Evolutionary conservation across 2,329 filamentous ascomycete genomes (phyloP).

Genomic region (Seiridium cupressi): DNA sequence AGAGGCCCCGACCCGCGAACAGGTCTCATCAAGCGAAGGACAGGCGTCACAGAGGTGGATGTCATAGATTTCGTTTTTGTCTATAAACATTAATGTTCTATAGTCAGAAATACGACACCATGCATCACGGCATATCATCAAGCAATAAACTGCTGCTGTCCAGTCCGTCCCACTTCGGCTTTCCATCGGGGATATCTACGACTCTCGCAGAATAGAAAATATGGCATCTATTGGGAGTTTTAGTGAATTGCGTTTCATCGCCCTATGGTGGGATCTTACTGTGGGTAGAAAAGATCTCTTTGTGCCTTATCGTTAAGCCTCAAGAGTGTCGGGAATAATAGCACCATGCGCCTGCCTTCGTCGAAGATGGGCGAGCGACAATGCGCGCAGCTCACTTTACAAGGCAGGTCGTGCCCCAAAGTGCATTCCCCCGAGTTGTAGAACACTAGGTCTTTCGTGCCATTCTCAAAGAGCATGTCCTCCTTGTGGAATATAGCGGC

Average conservation of each 20-base stretch:
- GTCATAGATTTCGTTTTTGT: no score
- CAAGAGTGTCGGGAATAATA: constrained; percentile 75
- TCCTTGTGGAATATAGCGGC: constrained; percentile 83
- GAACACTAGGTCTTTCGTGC: constrained; percentile 64
- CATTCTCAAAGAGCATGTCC: constrained; percentile 66
- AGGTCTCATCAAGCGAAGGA: no score
- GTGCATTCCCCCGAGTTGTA: constrained; percentile 65
- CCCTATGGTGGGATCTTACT: constrained; percentile 35
- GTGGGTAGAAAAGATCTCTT: constrained; percentile 62
- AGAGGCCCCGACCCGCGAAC: no score
- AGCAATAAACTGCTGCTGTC: constrained; percentile 31
- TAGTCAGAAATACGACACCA: neutral
- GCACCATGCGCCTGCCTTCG: constrained; percentile 79
- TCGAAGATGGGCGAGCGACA: constrained; percentile 84
- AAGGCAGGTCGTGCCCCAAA: constrained; percentile 68
- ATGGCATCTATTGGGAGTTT: constrained; percentile 46
- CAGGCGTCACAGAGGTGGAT: no score
- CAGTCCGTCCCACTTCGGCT: constrained; percentile 74
- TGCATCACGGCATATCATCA: neutral
- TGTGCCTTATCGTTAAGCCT: constrained; percentile 55
- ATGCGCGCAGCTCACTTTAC: constrained; percentile 74
- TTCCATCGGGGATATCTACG: constrained; percentile 73
- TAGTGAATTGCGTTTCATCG: neutral
- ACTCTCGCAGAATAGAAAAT: constrained; percentile 79
- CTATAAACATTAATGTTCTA: neutral